These are phyloP conservation scores for Ilyonectria mors-panacis DNA, from an alignment of 2,329 filamentous ascomycete genomes.

Conservation along the genomic window DNA sequence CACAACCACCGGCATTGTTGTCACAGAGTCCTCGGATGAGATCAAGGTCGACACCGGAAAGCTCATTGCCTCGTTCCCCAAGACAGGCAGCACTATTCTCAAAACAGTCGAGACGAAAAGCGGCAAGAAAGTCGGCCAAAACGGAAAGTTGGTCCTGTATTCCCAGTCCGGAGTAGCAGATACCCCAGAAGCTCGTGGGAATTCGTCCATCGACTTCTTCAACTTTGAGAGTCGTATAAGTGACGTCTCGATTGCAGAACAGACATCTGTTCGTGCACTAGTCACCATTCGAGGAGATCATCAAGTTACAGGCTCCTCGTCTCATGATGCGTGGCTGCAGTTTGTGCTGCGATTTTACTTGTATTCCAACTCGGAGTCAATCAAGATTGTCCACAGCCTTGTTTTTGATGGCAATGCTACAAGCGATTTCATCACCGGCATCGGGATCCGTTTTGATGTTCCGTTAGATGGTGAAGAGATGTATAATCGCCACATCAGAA, in stretches of 20 bases:
- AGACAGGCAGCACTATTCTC: conserved; percentile 57
- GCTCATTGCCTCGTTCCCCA: conserved; percentile 59
- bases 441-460: conserved; percentile 70
- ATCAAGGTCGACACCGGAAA: conserved; percentile 63
- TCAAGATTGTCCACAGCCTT: conserved; percentile 70
- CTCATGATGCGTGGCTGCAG: conserved; percentile 64
- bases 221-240: conserved; percentile 66
- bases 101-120: conserved; percentile 56
- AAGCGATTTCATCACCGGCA: conserved; percentile 66
- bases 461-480: conserved; percentile 66
- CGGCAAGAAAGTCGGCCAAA: conserved; percentile 60
- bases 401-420: conserved; percentile 66
- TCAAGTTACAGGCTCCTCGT: conserved; percentile 48
- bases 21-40: conserved; percentile 43
- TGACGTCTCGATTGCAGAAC: conserved; percentile 64
- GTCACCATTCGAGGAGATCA: conserved; percentile 62
- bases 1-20: conserved; percentile 13
- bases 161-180: conserved; percentile 65
- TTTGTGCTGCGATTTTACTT: conserved; percentile 70
- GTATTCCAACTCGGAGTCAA: conserved; percentile 69
- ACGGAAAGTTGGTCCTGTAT: conserved; percentile 67
- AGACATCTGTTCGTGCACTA: conserved; percentile 53
- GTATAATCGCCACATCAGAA: conserved; percentile 72
- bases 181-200: conserved; percentile 23
- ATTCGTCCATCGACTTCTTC: conserved; percentile 57